Evolutionary conservation across 208 protist species (phyloP).

Genomic region (Wallacemonas sp.): DNA sequence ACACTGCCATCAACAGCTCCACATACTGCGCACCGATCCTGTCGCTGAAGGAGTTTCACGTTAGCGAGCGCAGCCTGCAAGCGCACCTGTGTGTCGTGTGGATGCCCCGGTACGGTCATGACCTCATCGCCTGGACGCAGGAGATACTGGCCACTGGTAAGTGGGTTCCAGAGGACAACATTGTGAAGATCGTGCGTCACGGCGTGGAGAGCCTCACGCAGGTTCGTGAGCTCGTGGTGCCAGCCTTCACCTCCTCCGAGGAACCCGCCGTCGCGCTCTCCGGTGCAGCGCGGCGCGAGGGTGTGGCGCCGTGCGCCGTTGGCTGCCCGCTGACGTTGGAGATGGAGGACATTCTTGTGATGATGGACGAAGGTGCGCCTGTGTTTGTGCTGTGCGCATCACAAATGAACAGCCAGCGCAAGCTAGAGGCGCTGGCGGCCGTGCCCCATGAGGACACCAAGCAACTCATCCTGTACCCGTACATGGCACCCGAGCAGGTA

Average conservation of each 20-base stretch:
- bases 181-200: constrained; percentile 40
- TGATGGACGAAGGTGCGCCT: constrained; percentile 27
- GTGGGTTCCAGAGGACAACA: constrained; percentile 34
- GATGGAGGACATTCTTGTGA: constrained; percentile 51
- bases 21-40: constrained; percentile 56
- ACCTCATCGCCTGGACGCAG: constrained; percentile 49
- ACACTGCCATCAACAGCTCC: constrained; percentile 33
- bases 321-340: constrained; percentile 24
- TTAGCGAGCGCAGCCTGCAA: constrained; percentile 27
- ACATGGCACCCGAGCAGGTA: constrained; percentile 34
- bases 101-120: constrained; percentile 63
- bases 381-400: constrained; percentile 37
- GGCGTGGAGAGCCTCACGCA: constrained; percentile 30
- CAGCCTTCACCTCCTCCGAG: neutral
- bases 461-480: constrained; percentile 22
- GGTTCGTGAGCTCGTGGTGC: constrained; percentile 27
- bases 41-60: constrained; percentile 32
- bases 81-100: constrained; percentile 55
- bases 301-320: neutral
- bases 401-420: constrained; percentile 16
- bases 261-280: neutral
- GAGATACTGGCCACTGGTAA: constrained; percentile 4
- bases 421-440: constrained; percentile 5
- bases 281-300: neutral
- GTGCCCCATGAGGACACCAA: constrained; percentile 18